Base-by-base conservation (phyloP, 2,329 filamentous ascomycete genomes). In the Thermomyces lanuginosus region DNA sequence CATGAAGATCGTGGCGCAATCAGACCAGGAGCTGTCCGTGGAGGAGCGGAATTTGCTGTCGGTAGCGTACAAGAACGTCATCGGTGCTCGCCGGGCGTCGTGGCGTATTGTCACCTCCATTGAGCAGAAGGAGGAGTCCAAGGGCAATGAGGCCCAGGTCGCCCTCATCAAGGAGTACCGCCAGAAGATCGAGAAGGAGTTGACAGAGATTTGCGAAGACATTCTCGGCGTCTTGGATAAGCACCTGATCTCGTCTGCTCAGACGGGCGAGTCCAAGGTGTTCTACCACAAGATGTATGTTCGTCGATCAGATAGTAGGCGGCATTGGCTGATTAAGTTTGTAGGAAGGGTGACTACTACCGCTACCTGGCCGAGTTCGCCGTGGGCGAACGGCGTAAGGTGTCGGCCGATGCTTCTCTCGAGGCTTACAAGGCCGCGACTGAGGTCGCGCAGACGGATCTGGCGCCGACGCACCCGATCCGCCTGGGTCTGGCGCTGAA, bases 271-370 rank as follows among this genome's bases (percentile, higher is more conserved):
- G 71, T 92, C 83, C 59, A 95, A 93, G 76, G 86, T 95, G 56
- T 95, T 95, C 64, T 95, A 95, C 69, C 84, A 93, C 77, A 95
- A 95, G 76, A 95, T 95, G 86, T 93, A 66, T 82, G 92, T 22
- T 32, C 27, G 26, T 15, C 10, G 2, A 21, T 14, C 20, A 30
- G 28, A 12, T 26, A 15, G 15, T 25, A 15, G 21, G n/a, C 24
- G 14, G 5, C 17, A 10, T 26, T 10, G 13, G 10, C 8, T 8
- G 4, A 15, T 17, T 27, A 40, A 28, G 37, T 35, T 38, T 40
- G 55, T 43, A 92, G 84, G 84, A 95, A 92, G 80, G 86, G 86
- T 60, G 86, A 93, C 64, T 93, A 93, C 72, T 83, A 93, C 76
- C 83, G 84, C 56, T 93, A 93, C 66, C 80, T 93, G 37, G 86